Base-by-base conservation (phyloP, 352 stramenopile species). In the Globisporangium radiosum region DNA sequence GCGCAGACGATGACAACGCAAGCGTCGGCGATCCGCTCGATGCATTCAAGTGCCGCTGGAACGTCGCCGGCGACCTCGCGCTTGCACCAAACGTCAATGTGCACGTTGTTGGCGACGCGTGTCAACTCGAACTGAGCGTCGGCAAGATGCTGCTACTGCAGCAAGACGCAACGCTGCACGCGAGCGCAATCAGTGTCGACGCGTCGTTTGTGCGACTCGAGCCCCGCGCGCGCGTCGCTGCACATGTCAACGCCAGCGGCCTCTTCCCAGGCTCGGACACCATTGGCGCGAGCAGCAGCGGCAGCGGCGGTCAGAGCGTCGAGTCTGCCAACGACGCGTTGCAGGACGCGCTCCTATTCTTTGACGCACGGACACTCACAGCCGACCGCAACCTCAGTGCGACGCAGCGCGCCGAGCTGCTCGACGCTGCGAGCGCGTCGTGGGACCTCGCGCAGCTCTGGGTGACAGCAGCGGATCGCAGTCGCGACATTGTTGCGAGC, bases 131-230 rank as follows among this genome's bases (percentile, higher is more conserved):
- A 56, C 57, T 90, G 47, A 72, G 66, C 11, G 70, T 75, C 1
- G 73, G 76, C 10, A 76, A 87, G 43, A 81, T 83, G 73, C 66
- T 88, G 58, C 60, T 81, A 8, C 47, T 90, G 0, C 59, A 66
- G 6, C 19, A 59, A 7, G 59, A 72, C 8, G 66, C 81, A 4
- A 47, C 50, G 38, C 64, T 90, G 9, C 62, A 47, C 19, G 81
- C 75, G 3, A 72, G 66, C 10, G 76, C 76, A 2, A 47, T 90
- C 0, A 80, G 71, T 47, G 59, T 90, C 8, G 74, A 83, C 54
- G 78, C 81, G 7, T 73, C 78, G 40, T 88, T 83, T 45, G 81
- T 90, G 51, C 81, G 81, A 5, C 13, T 90, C 7, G 81, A 85
- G 48, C 42, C 47, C 14, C 40, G 70, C 42, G 71, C 78, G 8